Evolutionary conservation across 192 early-diverging fungal genomes (phyloP), one percentile per base, ranked within the genome.

Genomic region (Dispira parvispora): DNA sequence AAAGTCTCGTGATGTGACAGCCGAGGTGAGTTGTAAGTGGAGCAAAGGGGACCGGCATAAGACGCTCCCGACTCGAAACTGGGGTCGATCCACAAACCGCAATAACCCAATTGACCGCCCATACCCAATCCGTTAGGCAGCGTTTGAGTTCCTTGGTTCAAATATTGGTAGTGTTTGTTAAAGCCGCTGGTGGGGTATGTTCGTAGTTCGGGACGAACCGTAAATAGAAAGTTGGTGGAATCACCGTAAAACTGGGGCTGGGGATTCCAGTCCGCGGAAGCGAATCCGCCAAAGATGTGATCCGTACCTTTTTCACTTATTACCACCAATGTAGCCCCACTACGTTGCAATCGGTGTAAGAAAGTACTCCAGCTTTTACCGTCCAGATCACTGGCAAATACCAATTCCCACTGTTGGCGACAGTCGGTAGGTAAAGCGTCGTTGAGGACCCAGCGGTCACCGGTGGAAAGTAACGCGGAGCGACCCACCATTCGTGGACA

Each of bases 101-200:
- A 82, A 65, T 87, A 84, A 6, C 78, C 81, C 58, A 87, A 63
- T 61, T 89, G 87, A 11, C 87, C 87, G 32, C 87, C 87, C 65
- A 86, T 77, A 3, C 84, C 87, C 32, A 87, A 68, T 0, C 81
- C 87, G 67, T 89, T 89, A 0, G 84, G 79, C 52, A 89, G 66
- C 9, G 80, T 85, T 71, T 89, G 80, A 28, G 76, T 84, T 0
- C 80, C 85, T 52, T 76, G 85, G 63, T 85, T 84, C 27, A 89
- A 62, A 64, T 89, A 89, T 57, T 87, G 85, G 62, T 78, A 89
- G 65, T 89, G 76, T 49, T 71, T 63, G 69, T 89, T 89, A 50
- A 73, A 73, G 16, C 79, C 69, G 4, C 65, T 71, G 3, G 73
- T 69, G 14, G 66, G 62, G 52, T 25, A 71, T 42, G 69, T 60